Percentiles rank a stretch among this genome's conserved stretches.
These are phyloP conservation scores for Aspergillus candidus DNA, from an alignment of 2,329 filamentous ascomycete species.

Conservation along the genomic window DNA sequence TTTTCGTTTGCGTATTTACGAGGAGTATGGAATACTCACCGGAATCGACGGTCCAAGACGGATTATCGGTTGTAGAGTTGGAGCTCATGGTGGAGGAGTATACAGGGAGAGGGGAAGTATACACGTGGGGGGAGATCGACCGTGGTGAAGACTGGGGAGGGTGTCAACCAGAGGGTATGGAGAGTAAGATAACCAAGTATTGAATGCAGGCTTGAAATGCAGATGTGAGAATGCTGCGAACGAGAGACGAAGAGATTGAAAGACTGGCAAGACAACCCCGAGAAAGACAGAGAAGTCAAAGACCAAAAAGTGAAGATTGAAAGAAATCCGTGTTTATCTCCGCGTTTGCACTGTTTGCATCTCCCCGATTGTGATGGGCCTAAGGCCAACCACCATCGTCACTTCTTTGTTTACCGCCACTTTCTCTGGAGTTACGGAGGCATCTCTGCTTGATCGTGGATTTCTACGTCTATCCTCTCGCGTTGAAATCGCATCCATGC, in stretches of 20 bases:
- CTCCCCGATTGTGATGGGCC: no score
- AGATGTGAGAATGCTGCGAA: neutral
- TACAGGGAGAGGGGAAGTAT: neutral
- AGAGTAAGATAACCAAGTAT: slow-evolving; percentile 1
- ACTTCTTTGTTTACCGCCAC: neutral
- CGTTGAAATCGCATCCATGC: slow-evolving; percentile 22
- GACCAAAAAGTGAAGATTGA: slow-evolving; percentile 4
- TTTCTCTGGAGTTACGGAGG: slow-evolving; percentile 1
- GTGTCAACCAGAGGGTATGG: slow-evolving; percentile 6
- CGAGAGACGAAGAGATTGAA: slow-evolving; percentile 2
- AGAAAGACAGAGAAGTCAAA: slow-evolving; percentile 4
- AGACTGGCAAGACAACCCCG: neutral
- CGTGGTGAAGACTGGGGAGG: neutral
- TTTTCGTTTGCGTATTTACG: neutral
- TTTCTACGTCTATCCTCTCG: neutral
- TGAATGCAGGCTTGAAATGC: neutral
- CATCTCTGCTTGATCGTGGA: neutral
- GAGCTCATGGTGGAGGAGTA: slow-evolving; percentile 23
- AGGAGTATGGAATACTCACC: slow-evolving; percentile 20
- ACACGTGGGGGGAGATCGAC: neutral
- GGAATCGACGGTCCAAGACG: slow-evolving; percentile 32
- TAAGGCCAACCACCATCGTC: slow-evolving; percentile 2
- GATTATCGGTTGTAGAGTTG: slow-evolving; percentile 16
- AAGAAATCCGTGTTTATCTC: neutral
- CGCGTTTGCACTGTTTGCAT: no score